Evolutionary conservation across 2,329 filamentous ascomycete genomes (phyloP).

Genomic region (Microascus cirrosus): DNA sequence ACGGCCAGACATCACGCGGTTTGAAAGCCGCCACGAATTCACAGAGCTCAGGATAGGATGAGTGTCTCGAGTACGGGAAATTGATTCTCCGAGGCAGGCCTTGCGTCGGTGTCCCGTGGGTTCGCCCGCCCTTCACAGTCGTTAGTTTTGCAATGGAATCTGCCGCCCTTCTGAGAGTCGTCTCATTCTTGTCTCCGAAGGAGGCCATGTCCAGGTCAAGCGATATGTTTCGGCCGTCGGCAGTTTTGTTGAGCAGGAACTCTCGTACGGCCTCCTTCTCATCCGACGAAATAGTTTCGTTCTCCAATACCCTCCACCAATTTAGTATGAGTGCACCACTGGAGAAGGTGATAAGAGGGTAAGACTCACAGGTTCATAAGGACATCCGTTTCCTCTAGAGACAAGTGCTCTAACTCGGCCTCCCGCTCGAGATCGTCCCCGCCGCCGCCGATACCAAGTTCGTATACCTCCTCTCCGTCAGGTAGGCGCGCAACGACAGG

Average conservation of each 20-base stretch:
- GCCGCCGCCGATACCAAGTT: constrained; percentile 70
- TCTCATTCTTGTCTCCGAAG: constrained; percentile 17
- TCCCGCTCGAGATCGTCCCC: constrained; percentile 61
- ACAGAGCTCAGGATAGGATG: constrained; percentile 72
- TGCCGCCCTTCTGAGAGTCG: constrained; percentile 13
- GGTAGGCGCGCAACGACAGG: constrained; percentile 60
- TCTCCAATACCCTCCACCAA: not conserved
- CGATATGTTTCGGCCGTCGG: constrained; percentile 19
- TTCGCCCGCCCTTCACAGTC: not conserved
- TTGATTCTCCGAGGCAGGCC: constrained; percentile 30
- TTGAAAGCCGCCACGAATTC: constrained; percentile 55
- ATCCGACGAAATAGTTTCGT: constrained; percentile 9
- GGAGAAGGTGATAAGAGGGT: not conserved
- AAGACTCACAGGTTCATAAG: constrained; percentile 28
- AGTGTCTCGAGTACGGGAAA: constrained; percentile 86
- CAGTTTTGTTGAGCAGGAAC: constrained; percentile 7
- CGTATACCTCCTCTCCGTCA: constrained; percentile 53
- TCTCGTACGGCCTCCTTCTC: constrained; percentile 6
- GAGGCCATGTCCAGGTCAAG: constrained; percentile 18
- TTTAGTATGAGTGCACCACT: not conserved
- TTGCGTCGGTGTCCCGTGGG: not conserved
- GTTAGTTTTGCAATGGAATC: constrained; percentile 10
- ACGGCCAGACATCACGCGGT: constrained; percentile 72
- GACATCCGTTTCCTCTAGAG: constrained; percentile 39
- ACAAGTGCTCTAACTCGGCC: constrained; percentile 51